Conservation (phyloP, 1,284 basidiomycete species). For the Apiotrichum laibachii region DNA sequence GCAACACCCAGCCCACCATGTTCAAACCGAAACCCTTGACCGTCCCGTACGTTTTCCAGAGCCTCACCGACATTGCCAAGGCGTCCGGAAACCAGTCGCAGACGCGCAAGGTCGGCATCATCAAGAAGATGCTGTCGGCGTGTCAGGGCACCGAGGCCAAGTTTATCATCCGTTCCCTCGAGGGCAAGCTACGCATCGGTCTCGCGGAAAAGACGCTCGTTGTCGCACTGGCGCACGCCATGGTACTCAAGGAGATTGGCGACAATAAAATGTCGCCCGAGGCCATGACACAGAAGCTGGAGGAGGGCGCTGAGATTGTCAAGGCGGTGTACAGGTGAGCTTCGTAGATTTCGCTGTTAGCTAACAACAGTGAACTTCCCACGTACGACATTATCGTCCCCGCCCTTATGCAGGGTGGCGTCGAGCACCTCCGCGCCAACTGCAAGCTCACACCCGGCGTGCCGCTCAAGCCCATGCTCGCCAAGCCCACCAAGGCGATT, state of each 20-base stretch:
- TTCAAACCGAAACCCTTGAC: conserved; percentile 93
- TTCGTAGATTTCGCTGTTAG: background rate
- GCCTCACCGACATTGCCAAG: conserved; percentile 80
- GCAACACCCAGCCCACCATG: conserved; percentile 88
- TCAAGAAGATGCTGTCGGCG: conserved; percentile 88
- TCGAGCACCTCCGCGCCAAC: conserved; percentile 65
- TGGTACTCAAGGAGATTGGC: conserved; percentile 75
- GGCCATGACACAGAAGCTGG: conserved; percentile 69
- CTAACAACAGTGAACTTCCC: conserved; percentile 73
- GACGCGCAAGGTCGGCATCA: conserved; percentile 90
- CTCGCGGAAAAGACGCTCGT: conserved; percentile 92
- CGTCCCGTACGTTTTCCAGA: conserved; percentile 80
- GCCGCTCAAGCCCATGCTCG: conserved; percentile 97
- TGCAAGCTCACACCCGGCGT: conserved; percentile 91
- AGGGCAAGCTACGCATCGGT: conserved; percentile 96
- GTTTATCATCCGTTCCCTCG: conserved; percentile 91
- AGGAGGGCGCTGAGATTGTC: conserved; percentile 72
- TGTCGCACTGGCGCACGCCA: conserved; percentile 81
- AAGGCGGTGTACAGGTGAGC: conserved; percentile 87
- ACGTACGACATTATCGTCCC: conserved; percentile 94
- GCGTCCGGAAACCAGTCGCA: conserved; percentile 83
- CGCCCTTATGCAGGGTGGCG: conserved; percentile 75
- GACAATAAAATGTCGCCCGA: conserved; percentile 73
- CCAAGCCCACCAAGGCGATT: conserved; percentile 99
- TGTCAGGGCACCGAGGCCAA: conserved; percentile 84